phyloP scores from a whole-genome alignment of 352 stramenopile genomes.

The Phytophthora citrophthora region DNA sequence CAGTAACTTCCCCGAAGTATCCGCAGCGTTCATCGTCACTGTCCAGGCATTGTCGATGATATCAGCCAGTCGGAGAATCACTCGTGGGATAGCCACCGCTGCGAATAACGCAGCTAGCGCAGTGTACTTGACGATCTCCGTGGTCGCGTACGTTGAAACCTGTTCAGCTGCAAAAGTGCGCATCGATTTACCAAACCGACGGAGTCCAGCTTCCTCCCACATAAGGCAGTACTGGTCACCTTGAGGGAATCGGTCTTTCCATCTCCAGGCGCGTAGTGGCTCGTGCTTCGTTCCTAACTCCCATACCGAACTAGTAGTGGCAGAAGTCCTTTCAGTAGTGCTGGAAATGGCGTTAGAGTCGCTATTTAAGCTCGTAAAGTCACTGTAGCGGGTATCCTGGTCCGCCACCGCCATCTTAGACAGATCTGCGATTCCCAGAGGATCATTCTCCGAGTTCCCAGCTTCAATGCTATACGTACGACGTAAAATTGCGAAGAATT shows the following conservation, averaged over 20 bases:
- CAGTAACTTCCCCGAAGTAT: slow-evolving; percentile 79
- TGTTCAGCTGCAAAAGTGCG: slow-evolving; percentile 77
- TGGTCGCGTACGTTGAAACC: slow-evolving; percentile 66
- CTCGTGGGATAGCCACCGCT: slow-evolving; percentile 74
- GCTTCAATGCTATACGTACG: slow-evolving; percentile 63
- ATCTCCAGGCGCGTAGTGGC: slow-evolving; percentile 74
- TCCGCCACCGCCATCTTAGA: slow-evolving; percentile 36
- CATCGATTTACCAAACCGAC: slow-evolving; percentile 84
- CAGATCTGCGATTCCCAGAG: slow-evolving; percentile 46
- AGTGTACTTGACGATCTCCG: slow-evolving; percentile 81
- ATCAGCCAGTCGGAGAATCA: slow-evolving; percentile 68
- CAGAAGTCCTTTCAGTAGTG: slow-evolving; percentile 3
- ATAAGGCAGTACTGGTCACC: slow-evolving; percentile 84
- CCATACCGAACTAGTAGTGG: slow-evolving; percentile 28
- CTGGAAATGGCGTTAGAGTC: slow-evolving; percentile 44
- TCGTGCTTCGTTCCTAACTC: slow-evolving; percentile 39
- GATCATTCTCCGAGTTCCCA: slow-evolving; percentile 46
- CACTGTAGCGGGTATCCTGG: slow-evolving; percentile 33
- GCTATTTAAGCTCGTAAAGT: slow-evolving; percentile 42
- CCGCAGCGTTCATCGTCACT: slow-evolving; percentile 77
- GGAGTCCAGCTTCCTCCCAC: slow-evolving; percentile 78
- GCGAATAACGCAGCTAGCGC: slow-evolving; percentile 76
- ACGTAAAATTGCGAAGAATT: slow-evolving; percentile 80
- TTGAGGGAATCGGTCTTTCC: slow-evolving; percentile 84
- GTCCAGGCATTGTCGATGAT: slow-evolving; percentile 91